A percentile compares a stretch with the other conserved stretches of the same genome.
phyloP scores from a whole-genome alignment of 805 yeast species.

The Zygoascus bituminiphila region DNA sequence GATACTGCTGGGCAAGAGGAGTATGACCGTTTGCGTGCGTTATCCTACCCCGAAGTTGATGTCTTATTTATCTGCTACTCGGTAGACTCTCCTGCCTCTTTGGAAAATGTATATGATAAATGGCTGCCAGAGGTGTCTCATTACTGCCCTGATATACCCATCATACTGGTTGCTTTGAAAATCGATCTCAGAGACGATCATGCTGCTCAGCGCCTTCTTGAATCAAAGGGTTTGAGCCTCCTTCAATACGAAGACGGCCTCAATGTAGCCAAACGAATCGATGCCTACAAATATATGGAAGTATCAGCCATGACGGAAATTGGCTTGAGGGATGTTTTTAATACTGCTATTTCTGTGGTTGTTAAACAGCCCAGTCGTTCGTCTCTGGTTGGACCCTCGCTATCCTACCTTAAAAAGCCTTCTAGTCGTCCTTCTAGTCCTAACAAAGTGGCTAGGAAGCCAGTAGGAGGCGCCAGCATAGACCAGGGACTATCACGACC shows the following conservation, averaged over 20 bases:
- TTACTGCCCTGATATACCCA: slow-evolving; percentile 74
- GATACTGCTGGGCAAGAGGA: slow-evolving; percentile 91
- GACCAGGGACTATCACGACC: neutral
- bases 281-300: slow-evolving; percentile 65
- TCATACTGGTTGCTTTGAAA: slow-evolving; percentile 76
- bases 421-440: neutral
- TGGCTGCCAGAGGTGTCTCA: slow-evolving; percentile 87
- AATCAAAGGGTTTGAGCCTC: slow-evolving; percentile 21
- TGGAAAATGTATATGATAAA: slow-evolving; percentile 64
- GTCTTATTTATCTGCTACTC: slow-evolving; percentile 69
- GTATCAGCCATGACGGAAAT: slow-evolving; percentile 63
- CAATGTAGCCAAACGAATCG: slow-evolving; percentile 48
- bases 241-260: slow-evolving; percentile 37
- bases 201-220: slow-evolving; percentile 17
- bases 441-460: neutral
- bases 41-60: slow-evolving; percentile 73
- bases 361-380: slow-evolving; percentile 4
- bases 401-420: neutral
- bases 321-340: slow-evolving; percentile 62
- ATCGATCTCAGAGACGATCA: slow-evolving; percentile 43
- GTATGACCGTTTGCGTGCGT: slow-evolving; percentile 69
- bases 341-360: slow-evolving; percentile 42
- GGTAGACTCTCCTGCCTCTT: slow-evolving; percentile 50
- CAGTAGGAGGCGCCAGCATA: neutral
- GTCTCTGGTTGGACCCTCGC: neutral